Conservation (phyloP, 2,329 filamentous ascomycete species). For the Stagonosporopsis vannaccii region DNA sequence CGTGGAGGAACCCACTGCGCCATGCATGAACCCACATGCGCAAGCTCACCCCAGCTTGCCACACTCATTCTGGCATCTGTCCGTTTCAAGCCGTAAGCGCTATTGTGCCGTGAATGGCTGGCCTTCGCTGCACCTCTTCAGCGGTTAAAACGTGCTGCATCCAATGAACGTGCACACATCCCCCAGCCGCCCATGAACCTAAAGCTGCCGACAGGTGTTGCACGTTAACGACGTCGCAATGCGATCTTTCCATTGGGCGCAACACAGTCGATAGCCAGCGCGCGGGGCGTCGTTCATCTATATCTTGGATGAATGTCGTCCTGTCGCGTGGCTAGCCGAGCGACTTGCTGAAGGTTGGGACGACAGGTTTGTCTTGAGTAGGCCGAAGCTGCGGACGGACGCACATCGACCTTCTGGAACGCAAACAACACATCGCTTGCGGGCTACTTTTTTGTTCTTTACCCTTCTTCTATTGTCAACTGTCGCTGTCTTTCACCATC, state of each 20-base stretch:
- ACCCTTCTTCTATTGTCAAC: constrained; percentile 9
- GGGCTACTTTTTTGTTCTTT: constrained; percentile 1
- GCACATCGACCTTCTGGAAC: constrained; percentile 18
- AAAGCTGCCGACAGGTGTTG: constrained; percentile 23
- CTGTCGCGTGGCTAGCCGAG: constrained; percentile 32
- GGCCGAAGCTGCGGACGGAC: constrained; percentile 6
- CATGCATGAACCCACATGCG: constrained; percentile 12
- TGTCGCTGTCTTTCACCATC: constrained; percentile 6
- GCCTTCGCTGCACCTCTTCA: constrained; percentile 29
- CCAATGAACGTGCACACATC: constrained; percentile 24
- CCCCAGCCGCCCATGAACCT: constrained; percentile 12
- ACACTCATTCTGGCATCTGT: constrained; percentile 19
- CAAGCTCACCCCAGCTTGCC: constrained; percentile 21
- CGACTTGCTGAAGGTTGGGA: constrained; percentile 28
- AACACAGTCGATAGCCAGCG: constrained; percentile 9
- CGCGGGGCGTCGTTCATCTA: constrained; percentile 26
- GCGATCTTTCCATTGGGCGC: constrained; percentile 30
- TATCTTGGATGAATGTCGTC: constrained; percentile 28
- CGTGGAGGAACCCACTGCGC: background rate
- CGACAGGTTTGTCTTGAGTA: constrained; percentile 4
- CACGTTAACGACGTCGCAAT: constrained; percentile 29
- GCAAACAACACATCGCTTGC: constrained; percentile 16
- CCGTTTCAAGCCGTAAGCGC: constrained; percentile 40
- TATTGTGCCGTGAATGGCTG: constrained; percentile 40
- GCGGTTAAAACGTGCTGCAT: constrained; percentile 30